These are phyloP conservation scores for Tylopilus subfusipes DNA, from an alignment of 768 basidiomycete genomes.

Conservation along the genomic window DNA sequence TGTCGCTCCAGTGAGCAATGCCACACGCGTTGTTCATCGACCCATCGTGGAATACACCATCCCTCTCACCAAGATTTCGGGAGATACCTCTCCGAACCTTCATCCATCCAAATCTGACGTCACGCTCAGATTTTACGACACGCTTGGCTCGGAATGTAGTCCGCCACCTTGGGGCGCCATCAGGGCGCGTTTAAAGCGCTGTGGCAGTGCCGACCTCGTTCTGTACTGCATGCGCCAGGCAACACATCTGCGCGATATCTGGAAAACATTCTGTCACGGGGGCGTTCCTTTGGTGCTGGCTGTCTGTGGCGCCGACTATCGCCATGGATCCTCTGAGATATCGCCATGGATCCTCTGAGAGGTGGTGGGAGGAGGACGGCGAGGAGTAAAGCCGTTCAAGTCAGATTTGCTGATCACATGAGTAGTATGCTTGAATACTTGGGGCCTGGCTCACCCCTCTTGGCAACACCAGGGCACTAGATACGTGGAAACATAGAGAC, in stretches of 20 bases:
- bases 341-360: conserved; percentile 14
- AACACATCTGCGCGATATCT: conserved; percentile 33
- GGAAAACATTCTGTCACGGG: conserved; percentile 12
- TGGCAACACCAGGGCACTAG: conserved; percentile 14
- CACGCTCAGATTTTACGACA: conserved; percentile 16
- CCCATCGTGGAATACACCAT: conserved; percentile 12
- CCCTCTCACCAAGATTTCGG: neutral
- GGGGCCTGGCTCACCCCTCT: conserved; percentile 14
- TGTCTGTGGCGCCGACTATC: conserved; percentile 14
- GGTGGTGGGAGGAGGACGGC: conserved; percentile 21
- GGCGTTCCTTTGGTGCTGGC: conserved; percentile 17
- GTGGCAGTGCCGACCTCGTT: conserved; percentile 26
- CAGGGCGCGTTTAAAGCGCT: conserved; percentile 10
- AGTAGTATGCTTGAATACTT: conserved; percentile 18
- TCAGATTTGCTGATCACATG: conserved; percentile 18
- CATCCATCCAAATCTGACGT: neutral
- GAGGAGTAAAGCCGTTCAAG: conserved; percentile 3
- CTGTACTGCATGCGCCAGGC: conserved; percentile 36
- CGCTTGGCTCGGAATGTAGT: conserved; percentile 17
- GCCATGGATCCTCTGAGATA: conserved; percentile 15
- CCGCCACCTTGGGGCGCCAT: conserved; percentile 15
- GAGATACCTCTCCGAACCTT: neutral
- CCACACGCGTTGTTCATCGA: conserved; percentile 12
- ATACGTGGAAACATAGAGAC: conserved; percentile 18
- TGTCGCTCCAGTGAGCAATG: conserved; percentile 26